phyloP scores from a whole-genome alignment of 1,139 yeast genomes.

The Hansenula lynferdii region DNA sequence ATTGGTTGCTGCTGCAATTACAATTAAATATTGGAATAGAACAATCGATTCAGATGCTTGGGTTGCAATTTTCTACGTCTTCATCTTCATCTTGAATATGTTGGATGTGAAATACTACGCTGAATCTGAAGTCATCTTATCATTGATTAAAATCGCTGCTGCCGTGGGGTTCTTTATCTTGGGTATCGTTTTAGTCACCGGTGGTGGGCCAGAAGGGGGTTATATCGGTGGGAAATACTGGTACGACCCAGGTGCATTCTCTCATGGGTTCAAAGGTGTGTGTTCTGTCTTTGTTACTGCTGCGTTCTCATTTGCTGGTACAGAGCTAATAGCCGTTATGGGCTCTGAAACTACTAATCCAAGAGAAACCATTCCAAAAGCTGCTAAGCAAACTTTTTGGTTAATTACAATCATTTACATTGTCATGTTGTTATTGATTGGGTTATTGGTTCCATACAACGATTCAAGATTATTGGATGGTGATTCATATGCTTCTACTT shows the following conservation, averaged over 20 bases:
- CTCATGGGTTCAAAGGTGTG: slow-evolving; percentile 56
- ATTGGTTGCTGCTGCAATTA: slow-evolving; percentile 67
- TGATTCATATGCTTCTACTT: slow-evolving; percentile 46
- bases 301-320: slow-evolving; percentile 55
- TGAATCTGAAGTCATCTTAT: slow-evolving; percentile 53
- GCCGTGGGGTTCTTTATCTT: slow-evolving; percentile 63
- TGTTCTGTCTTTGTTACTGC: slow-evolving; percentile 49
- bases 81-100: slow-evolving; percentile 51
- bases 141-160: slow-evolving; percentile 57
- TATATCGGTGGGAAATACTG: slow-evolving; percentile 54
- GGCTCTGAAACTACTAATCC: slow-evolving; percentile 89
- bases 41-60: slow-evolving; percentile 57
- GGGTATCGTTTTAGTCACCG: slow-evolving; percentile 60
- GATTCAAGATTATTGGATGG: slow-evolving; percentile 45
- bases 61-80: slow-evolving; percentile 57
- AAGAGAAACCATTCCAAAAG: slow-evolving; percentile 60
- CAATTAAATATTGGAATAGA: slow-evolving; percentile 62
- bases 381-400: slow-evolving; percentile 78
- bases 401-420: slow-evolving; percentile 64
- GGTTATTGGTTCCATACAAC: slow-evolving; percentile 63
- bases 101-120: slow-evolving; percentile 59
- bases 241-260: slow-evolving; percentile 54
- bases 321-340: slow-evolving; percentile 79
- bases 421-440: slow-evolving; percentile 54
- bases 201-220: slow-evolving; percentile 51